These are phyloP conservation scores for Colletotrichum destructivum DNA, from an alignment of 2,329 filamentous ascomycete genomes.

Conservation along the genomic window DNA sequence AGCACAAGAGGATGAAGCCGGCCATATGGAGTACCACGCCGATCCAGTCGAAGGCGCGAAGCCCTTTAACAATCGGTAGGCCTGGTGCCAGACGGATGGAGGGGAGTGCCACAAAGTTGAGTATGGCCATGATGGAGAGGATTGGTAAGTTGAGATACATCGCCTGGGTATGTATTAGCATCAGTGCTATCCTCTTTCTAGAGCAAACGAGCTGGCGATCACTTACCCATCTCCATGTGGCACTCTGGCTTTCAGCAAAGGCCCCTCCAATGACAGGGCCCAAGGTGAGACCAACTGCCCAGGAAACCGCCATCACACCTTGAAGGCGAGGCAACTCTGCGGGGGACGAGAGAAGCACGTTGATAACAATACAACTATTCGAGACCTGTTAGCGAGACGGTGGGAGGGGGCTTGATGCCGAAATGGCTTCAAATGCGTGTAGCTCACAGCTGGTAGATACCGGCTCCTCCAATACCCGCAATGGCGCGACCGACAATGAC, in stretches of 20 bases:
- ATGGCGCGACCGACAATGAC: slow-evolving; percentile 53
- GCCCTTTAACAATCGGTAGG: slow-evolving; percentile 39
- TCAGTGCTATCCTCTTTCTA: too few species aligned
- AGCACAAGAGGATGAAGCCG: slow-evolving; percentile 57
- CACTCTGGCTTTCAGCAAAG: slow-evolving; percentile 52
- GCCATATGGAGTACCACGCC: slow-evolving; percentile 50
- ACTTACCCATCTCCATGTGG: slow-evolving; percentile 58
- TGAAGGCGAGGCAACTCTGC: slow-evolving; percentile 45
- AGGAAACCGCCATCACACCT: slow-evolving; percentile 48
- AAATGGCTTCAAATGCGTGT: neutral
- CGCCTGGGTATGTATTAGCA: slow-evolving; percentile 40
- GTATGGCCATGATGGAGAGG: slow-evolving; percentile 57
- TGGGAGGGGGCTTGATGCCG: too few species aligned
- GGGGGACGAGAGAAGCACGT: slow-evolving; percentile 46
- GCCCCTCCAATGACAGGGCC: slow-evolving; percentile 49
- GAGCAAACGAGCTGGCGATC: accelerated
- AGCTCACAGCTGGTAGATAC: slow-evolving; percentile 52
- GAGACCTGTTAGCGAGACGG: neutral
- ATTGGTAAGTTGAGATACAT: slow-evolving; percentile 68
- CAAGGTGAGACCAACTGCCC: slow-evolving; percentile 45
- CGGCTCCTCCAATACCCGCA: slow-evolving; percentile 50
- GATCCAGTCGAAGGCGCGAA: slow-evolving; percentile 51
- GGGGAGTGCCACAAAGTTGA: slow-evolving; percentile 62
- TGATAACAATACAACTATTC: slow-evolving; percentile 39
- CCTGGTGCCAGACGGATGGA: slow-evolving; percentile 48